Conservation (phyloP, 805 yeast species). For the Grigorovia jiainica region DNA sequence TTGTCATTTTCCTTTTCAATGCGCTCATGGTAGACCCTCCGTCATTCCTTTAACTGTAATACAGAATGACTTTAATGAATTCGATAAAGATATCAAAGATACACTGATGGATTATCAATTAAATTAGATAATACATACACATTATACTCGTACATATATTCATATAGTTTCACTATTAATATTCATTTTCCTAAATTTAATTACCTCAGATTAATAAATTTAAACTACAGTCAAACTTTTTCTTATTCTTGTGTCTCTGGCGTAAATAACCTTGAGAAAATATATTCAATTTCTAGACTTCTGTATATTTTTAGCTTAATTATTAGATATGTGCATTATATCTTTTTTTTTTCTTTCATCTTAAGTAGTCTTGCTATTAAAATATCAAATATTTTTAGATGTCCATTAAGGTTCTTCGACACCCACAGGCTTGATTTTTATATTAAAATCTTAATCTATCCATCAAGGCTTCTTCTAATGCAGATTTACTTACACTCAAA, state of each 20-base stretch:
- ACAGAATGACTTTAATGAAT: neutral
- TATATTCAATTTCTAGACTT: too few species aligned
- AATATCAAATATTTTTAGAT: too few species aligned
- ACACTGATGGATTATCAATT: neutral
- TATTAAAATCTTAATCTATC: constrained; percentile 17
- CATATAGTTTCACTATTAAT: neutral
- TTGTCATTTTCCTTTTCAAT: constrained; percentile 59
- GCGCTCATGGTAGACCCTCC: constrained; percentile 85
- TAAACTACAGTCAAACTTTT: too few species aligned
- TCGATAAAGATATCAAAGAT: neutral
- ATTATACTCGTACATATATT: neutral
- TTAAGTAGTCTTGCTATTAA: too few species aligned
- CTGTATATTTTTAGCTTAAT: too few species aligned
- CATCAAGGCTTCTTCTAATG: constrained; percentile 34
- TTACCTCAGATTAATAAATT: too few species aligned
- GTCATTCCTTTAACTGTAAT: constrained; percentile 41
- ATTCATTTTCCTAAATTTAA: too few species aligned
- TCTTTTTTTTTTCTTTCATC: too few species aligned
- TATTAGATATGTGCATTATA: too few species aligned
- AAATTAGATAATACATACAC: neutral
- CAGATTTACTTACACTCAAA: constrained; percentile 32
- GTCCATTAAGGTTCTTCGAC: too few species aligned
- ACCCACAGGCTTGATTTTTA: neutral
- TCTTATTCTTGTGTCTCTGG: too few species aligned
- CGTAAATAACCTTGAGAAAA: too few species aligned